Conservation (phyloP, 192 early-diverging fungal species). For the Linnemannia hyalina region DNA sequence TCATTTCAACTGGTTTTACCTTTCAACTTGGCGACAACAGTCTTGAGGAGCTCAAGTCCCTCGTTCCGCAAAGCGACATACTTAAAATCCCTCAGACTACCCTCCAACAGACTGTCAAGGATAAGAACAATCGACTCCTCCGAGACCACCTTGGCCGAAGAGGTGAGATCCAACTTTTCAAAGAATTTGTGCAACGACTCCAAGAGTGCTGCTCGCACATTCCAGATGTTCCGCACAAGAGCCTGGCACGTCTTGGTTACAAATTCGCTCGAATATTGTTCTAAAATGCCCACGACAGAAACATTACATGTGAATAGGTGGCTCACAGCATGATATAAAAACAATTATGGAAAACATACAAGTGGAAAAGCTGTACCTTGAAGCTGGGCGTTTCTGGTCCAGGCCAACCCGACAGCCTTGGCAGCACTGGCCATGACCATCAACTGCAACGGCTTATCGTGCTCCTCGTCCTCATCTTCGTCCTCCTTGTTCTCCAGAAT, state of each 20-base stretch:
- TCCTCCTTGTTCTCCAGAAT: slow-evolving; percentile 58
- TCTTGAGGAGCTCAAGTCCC: slow-evolving; percentile 63
- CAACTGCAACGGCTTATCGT: slow-evolving; percentile 70
- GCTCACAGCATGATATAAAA: neutral
- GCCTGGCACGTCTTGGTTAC: slow-evolving; percentile 60
- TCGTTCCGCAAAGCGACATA: slow-evolving; percentile 74
- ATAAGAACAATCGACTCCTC: slow-evolving; percentile 44
- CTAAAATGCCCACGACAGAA: slow-evolving; percentile 14
- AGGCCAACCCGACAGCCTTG: slow-evolving; percentile 74
- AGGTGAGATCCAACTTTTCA: slow-evolving; percentile 29
- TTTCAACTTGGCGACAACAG: slow-evolving; percentile 49
- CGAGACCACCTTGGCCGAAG: neutral
- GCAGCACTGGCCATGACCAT: slow-evolving; percentile 77
- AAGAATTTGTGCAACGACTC: slow-evolving; percentile 74
- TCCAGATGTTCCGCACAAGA: slow-evolving; percentile 84
- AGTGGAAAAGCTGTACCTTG: slow-evolving; percentile 64
- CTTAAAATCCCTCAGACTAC: slow-evolving; percentile 70
- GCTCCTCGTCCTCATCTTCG: slow-evolving; percentile 72
- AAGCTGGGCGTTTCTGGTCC: slow-evolving; percentile 45
- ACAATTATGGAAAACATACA: neutral
- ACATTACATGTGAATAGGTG: neutral
- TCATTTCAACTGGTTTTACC: slow-evolving; percentile 29
- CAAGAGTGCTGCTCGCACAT: slow-evolving; percentile 79
- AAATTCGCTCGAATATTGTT: slow-evolving; percentile 60
- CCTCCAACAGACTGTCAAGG: slow-evolving; percentile 58